Base-by-base conservation (phyloP, 805 yeast species). In the Candida endomychidarum region DNA sequence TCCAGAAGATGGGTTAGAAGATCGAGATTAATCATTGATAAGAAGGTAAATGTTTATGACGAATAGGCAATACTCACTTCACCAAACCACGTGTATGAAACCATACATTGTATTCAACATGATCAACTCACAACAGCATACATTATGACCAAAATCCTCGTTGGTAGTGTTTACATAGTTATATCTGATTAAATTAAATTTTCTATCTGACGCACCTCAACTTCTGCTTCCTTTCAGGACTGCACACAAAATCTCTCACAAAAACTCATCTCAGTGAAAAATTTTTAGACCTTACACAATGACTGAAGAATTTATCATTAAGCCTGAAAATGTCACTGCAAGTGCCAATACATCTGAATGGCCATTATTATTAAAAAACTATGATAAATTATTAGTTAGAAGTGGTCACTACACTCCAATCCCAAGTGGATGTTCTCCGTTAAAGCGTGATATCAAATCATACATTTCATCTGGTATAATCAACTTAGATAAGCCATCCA, bases 381-480 rank as follows among this genome's bases (percentile, higher is more conserved):
- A 83, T 67, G 98, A 93, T 74, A 85, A 90, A 70, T 74, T 93
- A 44, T 75, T 90, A 48, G 97, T 93, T 41, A 85, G 99, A 75
- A 83, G 95, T 46, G 96, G 96, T 34, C 99, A 93, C 63, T 91
- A 93, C 65, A 91, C 98, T 32, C 98, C 98, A 52, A 90, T 90
- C 54, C 97, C 98, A 56, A 75, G 91, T 41, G 99, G 99, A 50
- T 78, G 91, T 61, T 80, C 96, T 39, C 99, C 99, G 46, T 77
- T 86, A 62, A 89, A 88, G 70, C 83, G 99, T 75, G 97, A 89
- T 66, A 72, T 93, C 54, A 86, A 86, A 67, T 76, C 86, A 23
- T 93, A 93, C 65, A 75, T 93, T 55, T 80, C 93, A 36, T 83
- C 96, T 5, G 99, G 99, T 76, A 96, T 93, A 38, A 91, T 93